phyloP scores from a whole-genome alignment of 768 basidiomycete species.

The Chalciporus piperatus region DNA sequence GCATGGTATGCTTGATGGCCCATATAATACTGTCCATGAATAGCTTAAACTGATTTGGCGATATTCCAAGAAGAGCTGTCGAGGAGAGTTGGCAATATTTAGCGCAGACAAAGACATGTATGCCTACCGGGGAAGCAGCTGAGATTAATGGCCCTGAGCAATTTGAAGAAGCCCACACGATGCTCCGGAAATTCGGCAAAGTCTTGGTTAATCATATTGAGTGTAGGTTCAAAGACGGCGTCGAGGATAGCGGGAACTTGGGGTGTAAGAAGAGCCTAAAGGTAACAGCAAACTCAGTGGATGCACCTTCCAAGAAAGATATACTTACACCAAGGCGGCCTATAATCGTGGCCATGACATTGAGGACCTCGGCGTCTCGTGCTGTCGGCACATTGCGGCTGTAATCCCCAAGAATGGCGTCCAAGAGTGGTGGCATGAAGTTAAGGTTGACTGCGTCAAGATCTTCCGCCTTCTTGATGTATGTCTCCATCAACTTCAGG shows the following conservation, averaged over 20 bases:
- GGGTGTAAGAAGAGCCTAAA: conserved; percentile 78
- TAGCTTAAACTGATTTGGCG: conserved; percentile 92
- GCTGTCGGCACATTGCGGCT: conserved; percentile 90
- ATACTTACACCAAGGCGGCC: conserved; percentile 77
- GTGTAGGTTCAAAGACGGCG: conserved; percentile 94
- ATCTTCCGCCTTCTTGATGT: conserved; percentile 96
- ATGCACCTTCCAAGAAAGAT: neutral
- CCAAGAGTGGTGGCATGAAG: conserved; percentile 92
- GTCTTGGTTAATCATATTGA: conserved; percentile 99
- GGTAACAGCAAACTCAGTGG: conserved; percentile 8
- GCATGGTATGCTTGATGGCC: conserved; percentile 99
- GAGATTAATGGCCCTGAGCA: conserved; percentile 87
- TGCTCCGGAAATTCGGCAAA: conserved; percentile 99
- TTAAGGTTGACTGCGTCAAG: conserved; percentile 88
- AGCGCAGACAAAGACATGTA: neutral
- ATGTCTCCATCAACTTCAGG: conserved; percentile 94
- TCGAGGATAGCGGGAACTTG: conserved; percentile 95
- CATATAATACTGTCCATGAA: conserved; percentile 98
- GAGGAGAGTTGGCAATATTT: neutral
- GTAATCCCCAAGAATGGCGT: conserved; percentile 98
- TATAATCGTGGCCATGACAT: conserved; percentile 95
- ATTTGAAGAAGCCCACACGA: conserved; percentile 94
- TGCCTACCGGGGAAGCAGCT: conserved; percentile 93
- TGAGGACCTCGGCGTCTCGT: conserved; percentile 94
- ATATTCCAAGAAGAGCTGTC: conserved; percentile 73